Conservation (phyloP, 2,329 filamentous ascomycete genomes). For the Nemania sp. region DNA sequence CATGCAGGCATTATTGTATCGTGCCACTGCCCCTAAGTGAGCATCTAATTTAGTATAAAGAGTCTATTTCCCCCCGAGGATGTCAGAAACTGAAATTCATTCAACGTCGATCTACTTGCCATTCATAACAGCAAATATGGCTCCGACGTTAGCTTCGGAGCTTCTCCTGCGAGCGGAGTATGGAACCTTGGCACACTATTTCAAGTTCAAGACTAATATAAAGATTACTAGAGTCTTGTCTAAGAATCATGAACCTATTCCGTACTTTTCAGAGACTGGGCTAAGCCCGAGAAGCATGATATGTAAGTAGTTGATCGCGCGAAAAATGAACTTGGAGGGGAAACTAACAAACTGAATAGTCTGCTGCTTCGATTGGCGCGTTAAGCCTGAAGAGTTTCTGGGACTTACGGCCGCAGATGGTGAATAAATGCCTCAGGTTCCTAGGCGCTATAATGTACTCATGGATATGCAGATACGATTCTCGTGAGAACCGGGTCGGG, state of each 20-base stretch:
- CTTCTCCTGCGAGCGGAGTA: constrained; percentile 23
- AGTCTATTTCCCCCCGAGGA: background rate
- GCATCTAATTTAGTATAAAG: background rate
- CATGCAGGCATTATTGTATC: background rate
- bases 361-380: constrained; percentile 22
- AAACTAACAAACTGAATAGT: constrained; percentile 1
- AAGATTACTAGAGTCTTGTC: constrained; percentile 5
- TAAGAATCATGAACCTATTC: constrained; percentile 10
- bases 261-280: background rate
- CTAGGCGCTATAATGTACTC: background rate
- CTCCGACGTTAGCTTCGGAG: constrained; percentile 13
- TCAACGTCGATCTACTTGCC: background rate
- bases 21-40: background rate
- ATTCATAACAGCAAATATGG: constrained; percentile 12
- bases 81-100: background rate
- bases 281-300: constrained; percentile 20
- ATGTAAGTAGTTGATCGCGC: constrained; percentile 5
- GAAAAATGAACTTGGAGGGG: background rate
- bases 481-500: constrained; percentile 15
- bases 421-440: background rate
- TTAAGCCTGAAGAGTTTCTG: constrained; percentile 18
- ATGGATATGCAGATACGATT: background rate
- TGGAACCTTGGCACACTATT: background rate
- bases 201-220: background rate
- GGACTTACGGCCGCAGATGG: constrained; percentile 2